Percentiles rank a stretch among this genome's conserved stretches.
These are phyloP conservation scores for Didymella arachidicola DNA, from an alignment of 2,329 filamentous ascomycete species.

Conservation along the genomic window DNA sequence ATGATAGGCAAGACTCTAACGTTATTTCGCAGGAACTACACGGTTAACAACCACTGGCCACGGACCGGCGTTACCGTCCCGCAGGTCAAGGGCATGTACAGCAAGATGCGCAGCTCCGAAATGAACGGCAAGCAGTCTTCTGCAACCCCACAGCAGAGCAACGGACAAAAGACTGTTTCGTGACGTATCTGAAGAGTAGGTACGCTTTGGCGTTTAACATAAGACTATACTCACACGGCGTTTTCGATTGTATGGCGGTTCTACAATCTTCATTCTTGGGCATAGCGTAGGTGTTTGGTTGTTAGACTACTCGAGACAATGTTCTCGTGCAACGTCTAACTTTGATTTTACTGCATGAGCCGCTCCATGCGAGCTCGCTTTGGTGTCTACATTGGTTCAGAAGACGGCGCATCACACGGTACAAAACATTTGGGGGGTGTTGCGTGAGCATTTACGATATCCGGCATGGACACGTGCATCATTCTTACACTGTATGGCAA, in stretches of 20 bases:
- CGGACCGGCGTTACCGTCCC: slow-evolving; percentile 39
- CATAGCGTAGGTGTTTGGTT: slow-evolving; percentile 49
- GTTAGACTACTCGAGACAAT: slow-evolving; percentile 33
- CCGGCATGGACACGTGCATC: slow-evolving; percentile 22
- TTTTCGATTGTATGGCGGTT: slow-evolving; percentile 34
- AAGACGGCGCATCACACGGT: slow-evolving; percentile 29
- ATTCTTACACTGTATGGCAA: slow-evolving; percentile 13
- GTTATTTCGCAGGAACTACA: slow-evolving; percentile 41
- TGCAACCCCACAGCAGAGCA: slow-evolving; percentile 31
- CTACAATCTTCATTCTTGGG: slow-evolving; percentile 35
- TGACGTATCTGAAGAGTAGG: slow-evolving; percentile 15
- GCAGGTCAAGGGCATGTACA: slow-evolving; percentile 51
- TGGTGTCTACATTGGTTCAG: slow-evolving; percentile 28
- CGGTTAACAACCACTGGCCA: slow-evolving; percentile 51
- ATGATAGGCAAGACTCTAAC: slow-evolving; percentile 28
- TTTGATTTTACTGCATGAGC: slow-evolving; percentile 33
- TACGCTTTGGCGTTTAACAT: slow-evolving; percentile 17
- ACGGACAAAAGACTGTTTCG: slow-evolving; percentile 37
- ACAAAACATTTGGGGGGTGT: slow-evolving; percentile 26
- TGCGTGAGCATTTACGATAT: slow-evolving; percentile 30
- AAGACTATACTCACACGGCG: slow-evolving; percentile 20
- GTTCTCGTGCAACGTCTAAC: slow-evolving; percentile 28
- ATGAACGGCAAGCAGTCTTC: slow-evolving; percentile 35
- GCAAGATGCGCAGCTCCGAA: slow-evolving; percentile 46
- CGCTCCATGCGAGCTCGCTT: slow-evolving; percentile 19